Conservation (phyloP, 306 rosid genomes). For the Astragalus glycyphyllos region DNA sequence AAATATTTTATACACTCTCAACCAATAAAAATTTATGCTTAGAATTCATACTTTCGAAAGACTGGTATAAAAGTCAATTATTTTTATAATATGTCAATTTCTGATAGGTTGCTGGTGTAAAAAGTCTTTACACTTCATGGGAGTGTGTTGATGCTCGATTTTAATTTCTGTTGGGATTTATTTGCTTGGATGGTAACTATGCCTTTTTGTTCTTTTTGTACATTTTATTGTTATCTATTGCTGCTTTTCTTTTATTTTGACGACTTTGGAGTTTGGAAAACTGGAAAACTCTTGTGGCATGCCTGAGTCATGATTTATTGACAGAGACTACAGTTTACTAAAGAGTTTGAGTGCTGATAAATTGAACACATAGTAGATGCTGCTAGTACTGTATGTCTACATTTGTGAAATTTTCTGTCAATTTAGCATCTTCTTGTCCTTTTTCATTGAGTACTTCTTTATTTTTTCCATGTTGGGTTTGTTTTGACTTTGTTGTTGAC, state of each 20-base stretch:
- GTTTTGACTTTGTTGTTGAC: conserved; percentile 27
- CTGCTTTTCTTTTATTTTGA: not conserved
- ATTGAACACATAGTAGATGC: not conserved
- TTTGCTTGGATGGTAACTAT: conserved; percentile 20
- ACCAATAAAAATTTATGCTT: no score
- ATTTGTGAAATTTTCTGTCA: conserved; percentile 7
- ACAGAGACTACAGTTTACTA: not conserved
- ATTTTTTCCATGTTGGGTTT: not conserved
- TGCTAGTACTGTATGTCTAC: conserved; percentile 2
- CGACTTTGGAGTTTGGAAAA: conserved; percentile 19
- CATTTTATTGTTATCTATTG: not conserved
- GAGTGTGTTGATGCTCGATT: conserved; percentile 17
- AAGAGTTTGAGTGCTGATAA: conserved; percentile 18
- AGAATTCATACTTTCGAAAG: no score
- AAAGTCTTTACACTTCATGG: no score
- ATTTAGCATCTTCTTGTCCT: not conserved
- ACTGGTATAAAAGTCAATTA: no score
- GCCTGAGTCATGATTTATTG: conserved; percentile 27
- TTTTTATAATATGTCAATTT: no score
- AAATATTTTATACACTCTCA: no score
- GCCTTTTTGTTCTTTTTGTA: not conserved
- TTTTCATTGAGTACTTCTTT: not conserved
- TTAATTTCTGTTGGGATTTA: not conserved
- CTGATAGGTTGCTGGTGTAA: no score
- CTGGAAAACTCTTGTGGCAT: not conserved